phyloP scores from a whole-genome alignment of 2,329 filamentous ascomycete genomes.

The Talaromyces marneffei region DNA sequence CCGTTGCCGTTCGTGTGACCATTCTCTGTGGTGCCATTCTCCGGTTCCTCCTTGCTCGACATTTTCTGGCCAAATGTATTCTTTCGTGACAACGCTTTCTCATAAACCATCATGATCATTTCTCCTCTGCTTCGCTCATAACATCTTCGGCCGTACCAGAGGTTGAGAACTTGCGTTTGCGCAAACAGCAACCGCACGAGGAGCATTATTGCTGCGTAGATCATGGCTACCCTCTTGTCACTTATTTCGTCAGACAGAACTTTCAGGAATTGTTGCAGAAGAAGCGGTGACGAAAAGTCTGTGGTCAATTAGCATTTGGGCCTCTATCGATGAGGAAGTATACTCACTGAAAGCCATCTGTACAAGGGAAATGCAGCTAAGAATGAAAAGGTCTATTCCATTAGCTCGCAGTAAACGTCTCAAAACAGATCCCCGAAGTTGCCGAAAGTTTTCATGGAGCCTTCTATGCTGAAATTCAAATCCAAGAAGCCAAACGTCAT shows the following conservation, averaged over 20 bases:
- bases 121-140: conserved; percentile 83
- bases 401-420: conserved; percentile 67
- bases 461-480: conserved; percentile 76
- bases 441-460: conserved; percentile 68
- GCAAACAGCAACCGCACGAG: conserved; percentile 55
- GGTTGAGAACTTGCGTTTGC: conserved; percentile 61
- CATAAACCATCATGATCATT: conserved; percentile 77
- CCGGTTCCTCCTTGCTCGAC: conserved; percentile 23
- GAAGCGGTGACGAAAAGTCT: conserved; percentile 57
- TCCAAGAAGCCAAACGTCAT: conserved; percentile 74
- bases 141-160: conserved; percentile 77
- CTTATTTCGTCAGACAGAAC: conserved; percentile 55
- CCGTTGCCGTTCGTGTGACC: conserved; percentile 17
- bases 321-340: background rate
- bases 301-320: conserved; percentile 22
- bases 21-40: conserved; percentile 15
- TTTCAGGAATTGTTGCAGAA: conserved; percentile 65
- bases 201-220: conserved; percentile 60
- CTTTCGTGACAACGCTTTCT: conserved; percentile 67
- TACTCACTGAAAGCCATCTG: conserved; percentile 52
- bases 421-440: conserved; percentile 66
- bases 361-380: conserved; percentile 58
- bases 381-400: conserved; percentile 68
- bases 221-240: conserved; percentile 53
- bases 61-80: conserved; percentile 40